phyloP scores from a whole-genome alignment of 2,329 filamentous ascomycete genomes.

The Chalaropsis ovoidea region DNA sequence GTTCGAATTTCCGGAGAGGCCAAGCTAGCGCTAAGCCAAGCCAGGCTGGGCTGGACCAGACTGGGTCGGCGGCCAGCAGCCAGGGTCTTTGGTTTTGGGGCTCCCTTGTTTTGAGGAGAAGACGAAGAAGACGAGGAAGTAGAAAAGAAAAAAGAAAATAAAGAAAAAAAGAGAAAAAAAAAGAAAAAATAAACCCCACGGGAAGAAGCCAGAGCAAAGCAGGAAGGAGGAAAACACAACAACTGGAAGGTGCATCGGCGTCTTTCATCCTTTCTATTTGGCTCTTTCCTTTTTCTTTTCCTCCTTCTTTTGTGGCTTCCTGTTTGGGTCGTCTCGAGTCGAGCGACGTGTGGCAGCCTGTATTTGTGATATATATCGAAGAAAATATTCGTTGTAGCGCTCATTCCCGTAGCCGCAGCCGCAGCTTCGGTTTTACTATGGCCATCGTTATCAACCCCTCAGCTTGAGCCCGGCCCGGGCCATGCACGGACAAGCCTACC shows the following conservation, averaged over 20 bases:
- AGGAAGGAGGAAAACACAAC: neutral
- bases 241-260: neutral
- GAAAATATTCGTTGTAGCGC: neutral
- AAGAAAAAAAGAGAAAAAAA: neutral
- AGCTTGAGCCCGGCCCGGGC: neutral
- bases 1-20: constrained; percentile 13
- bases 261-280: constrained; percentile 16
- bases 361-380: neutral
- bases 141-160: neutral
- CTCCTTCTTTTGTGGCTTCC: neutral
- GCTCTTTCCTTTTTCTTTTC: constrained; percentile 16
- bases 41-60: neutral
- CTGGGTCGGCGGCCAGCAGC: no score
- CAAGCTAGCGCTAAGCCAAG: neutral
- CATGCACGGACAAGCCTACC: neutral
- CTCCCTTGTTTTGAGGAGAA: no score
- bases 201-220: neutral
- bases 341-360: neutral
- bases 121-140: neutral
- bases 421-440: neutral
- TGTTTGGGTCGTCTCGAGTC: neutral
- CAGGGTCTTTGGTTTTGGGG: neutral
- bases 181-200: neutral
- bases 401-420: neutral
- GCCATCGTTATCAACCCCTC: neutral